Evolutionary conservation across 768 basidiomycete species (phyloP), one percentile per base, ranked within the genome.

Genomic region (Trametes gibbosa): DNA sequence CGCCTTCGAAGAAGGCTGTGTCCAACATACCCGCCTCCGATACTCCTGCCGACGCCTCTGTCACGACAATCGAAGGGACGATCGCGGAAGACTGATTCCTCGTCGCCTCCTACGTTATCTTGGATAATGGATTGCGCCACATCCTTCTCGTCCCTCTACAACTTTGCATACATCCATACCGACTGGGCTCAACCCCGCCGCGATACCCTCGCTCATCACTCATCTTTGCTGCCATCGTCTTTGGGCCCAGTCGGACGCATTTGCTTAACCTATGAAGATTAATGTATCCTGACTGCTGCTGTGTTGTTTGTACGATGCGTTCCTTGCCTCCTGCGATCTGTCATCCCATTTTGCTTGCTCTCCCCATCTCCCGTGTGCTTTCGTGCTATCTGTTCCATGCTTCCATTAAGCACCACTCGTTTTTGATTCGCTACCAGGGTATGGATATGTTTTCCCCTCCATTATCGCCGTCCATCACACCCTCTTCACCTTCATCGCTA

Each of bases 281-380:
- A 63, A 50, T 62, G 56, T 63, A 63, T 62, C 62, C 52, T 53
- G 50, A 37, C 43, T 59, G 35, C 32, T 51, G 56, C 50, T 57
- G 47, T 57, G 54, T 57, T 60, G 58, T 59, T 49, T 64, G 58
- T 60, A 64, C 63, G 58, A 64, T 64, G 50, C 50, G 50, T 54
- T 56, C 55, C 27, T 29, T 41, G 47, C 54, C 42, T 52, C 35
- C 50, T 51, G 42, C 53, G 17, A 56, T 59, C 37, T 50, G 40
- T 55, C 46, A 49, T 59, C 39, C 50, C 35, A 25, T 21, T 19
- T 29, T 45, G 52, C 42, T 43, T 53, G 41, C 27, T 29, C 17
- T 19, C 40, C 21, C 52, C n/a, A 16, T 5, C 17, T 21, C 52
- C 25, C 42, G 52, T 29, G 50, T 50, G 50, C 50, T 50, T 50